Conservation (phyloP, 2,329 filamentous ascomycete genomes). For the Lachnellula occidentalis region DNA sequence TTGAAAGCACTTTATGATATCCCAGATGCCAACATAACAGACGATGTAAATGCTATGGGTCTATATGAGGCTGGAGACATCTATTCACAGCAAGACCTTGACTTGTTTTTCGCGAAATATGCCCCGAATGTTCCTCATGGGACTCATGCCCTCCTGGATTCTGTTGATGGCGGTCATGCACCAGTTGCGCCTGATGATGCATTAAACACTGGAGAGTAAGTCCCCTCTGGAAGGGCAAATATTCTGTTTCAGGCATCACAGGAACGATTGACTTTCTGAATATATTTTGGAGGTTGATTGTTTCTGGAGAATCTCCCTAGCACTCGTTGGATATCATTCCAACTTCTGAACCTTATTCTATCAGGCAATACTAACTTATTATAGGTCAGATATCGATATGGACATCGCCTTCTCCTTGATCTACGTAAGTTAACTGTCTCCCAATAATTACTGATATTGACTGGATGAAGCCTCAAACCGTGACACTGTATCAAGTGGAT, state of each 20-base stretch:
- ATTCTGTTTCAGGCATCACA: too few relatives aligned
- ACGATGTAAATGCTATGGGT: slow-evolving; percentile 42
- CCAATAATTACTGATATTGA: background rate
- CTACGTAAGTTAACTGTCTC: slow-evolving; percentile 31
- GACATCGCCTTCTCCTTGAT: slow-evolving; percentile 39
- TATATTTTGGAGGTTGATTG: too few relatives aligned
- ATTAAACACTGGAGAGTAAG: slow-evolving; percentile 27
- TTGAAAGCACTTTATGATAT: slow-evolving; percentile 48
- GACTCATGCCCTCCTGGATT: slow-evolving; percentile 27
- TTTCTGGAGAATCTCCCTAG: too few relatives aligned
- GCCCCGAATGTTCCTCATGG: slow-evolving; percentile 31
- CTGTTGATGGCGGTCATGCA: slow-evolving; percentile 30
- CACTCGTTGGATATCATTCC: too few relatives aligned
- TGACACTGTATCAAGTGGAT: slow-evolving; percentile 43
- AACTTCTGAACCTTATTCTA: too few relatives aligned
- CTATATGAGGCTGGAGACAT: slow-evolving; percentile 50
- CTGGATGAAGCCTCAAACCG: slow-evolving; percentile 38
- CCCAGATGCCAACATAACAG: slow-evolving; percentile 34
- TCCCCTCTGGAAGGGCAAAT: too few relatives aligned
- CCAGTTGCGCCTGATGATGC: slow-evolving; percentile 16
- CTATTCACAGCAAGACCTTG: slow-evolving; percentile 44
- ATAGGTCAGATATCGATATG: slow-evolving; percentile 32
- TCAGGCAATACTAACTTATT: too few relatives aligned
- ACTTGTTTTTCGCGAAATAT: slow-evolving; percentile 43
- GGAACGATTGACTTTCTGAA: too few relatives aligned